Evolutionary conservation across 306 rosid species (phyloP).

Genomic region (Prosopis cineraria): DNA sequence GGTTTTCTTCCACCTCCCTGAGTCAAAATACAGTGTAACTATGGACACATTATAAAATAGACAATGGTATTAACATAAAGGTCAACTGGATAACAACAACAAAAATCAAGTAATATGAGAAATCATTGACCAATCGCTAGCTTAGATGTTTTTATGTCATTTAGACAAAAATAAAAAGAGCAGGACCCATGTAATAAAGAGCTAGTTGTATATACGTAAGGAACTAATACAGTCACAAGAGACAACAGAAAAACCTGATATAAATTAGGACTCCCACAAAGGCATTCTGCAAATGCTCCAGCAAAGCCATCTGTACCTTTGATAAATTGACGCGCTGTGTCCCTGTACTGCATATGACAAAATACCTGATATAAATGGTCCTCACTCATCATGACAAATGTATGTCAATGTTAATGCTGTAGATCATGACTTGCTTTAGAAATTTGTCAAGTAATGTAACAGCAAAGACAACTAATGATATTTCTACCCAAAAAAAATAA

Average conservation of each 20-base stretch:
- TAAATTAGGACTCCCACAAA: conserved; percentile 94
- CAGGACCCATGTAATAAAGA: conserved; percentile 8
- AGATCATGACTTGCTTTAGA: conserved; percentile 6
- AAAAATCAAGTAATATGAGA: conserved; percentile 9
- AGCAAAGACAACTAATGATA: too few species aligned
- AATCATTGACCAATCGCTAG: conserved; percentile 13
- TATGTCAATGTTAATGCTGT: conserved; percentile 1
- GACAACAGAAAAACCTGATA: conserved; percentile 68
- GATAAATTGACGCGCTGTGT: conserved; percentile 85
- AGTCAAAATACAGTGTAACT: conserved; percentile 37
- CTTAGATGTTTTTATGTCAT: conserved; percentile 14
- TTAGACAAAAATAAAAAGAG: conserved; percentile 12
- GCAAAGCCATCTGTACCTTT: conserved; percentile 95
- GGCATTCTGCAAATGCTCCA: conserved; percentile 91
- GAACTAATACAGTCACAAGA: conserved; percentile 31
- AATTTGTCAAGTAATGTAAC: conserved; percentile 27
- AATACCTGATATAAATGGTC: conserved; percentile 23
- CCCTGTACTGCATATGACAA: conserved; percentile 77
- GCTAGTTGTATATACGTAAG: conserved; percentile 4
- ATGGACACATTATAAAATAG: conserved; percentile 15
- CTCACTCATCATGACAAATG: background rate
- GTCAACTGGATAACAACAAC: conserved; percentile 9
- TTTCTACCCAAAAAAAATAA: too few species aligned
- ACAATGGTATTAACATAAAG: background rate
- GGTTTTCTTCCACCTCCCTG: conserved; percentile 94